Base-by-base conservation (phyloP, 805 yeast species). In the Metschnikowia matae region DNA sequence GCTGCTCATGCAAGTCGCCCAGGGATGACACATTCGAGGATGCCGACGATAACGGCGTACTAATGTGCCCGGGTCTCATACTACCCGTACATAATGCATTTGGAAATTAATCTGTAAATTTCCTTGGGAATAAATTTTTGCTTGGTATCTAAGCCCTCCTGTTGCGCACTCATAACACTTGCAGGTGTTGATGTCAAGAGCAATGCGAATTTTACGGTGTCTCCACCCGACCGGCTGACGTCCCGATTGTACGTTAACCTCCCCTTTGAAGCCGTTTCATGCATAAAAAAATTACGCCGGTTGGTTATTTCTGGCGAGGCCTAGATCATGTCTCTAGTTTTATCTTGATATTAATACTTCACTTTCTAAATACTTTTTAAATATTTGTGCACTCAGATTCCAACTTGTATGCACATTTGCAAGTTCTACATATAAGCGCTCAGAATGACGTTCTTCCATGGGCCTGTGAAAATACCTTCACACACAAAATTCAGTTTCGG, bases 171-270 rank as follows among this genome's bases (percentile, higher is more conserved):
- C 26, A 31, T 31, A 31, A 31, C 17, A n/a, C 13, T 33, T 26
- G n/a, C 26, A 29, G 20, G 32, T 23, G 36, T 20, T 41, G 44
- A 31, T 41, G 44, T 41, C 44, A 31, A 40, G 44, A 40, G 44
- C 44, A 40, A 40, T 40, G 44, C 44, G 44, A 40, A 26, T 17
- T 15, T 15, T 40, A 17, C 34, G 35, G 44, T 2, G 4, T 36
- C 39, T 36, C 40, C 40, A 15, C 40, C 20, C 40, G 40, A 13
- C 23, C 21, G 43, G 34, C 43, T 40, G 34, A 14, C 26, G 7
- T 18, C 40, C 10, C 40, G 7, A 21, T 18, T 21, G 15, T 10
- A 20, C 4, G 39, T 3, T 8, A 4, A 8, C 11, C 11, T 26
- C 11, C 15, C 18, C 14, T 13, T 37, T 37, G 6, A 35, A 35